These are phyloP conservation scores for Colletotrichum sp. DNA, from an alignment of 2,329 filamentous ascomycete genomes.

Conservation along the genomic window DNA sequence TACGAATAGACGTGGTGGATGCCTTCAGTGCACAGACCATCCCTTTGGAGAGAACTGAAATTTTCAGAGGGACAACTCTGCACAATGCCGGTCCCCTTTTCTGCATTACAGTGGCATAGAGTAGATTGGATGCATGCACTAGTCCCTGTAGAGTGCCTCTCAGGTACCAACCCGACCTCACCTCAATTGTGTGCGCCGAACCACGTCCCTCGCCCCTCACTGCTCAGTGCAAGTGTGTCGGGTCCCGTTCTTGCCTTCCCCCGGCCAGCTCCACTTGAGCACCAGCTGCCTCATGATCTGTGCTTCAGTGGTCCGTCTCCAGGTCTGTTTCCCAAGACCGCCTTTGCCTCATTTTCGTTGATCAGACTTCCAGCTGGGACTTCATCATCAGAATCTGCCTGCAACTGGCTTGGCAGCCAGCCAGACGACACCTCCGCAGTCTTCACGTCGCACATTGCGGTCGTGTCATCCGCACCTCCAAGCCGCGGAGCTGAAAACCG, in stretches of 20 bases:
- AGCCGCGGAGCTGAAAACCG: neutral
- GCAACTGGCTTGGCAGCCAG: neutral
- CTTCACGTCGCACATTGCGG: neutral
- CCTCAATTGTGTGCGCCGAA: neutral
- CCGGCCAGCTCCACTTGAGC: neutral
- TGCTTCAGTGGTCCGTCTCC: neutral
- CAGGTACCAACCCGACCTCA: neutral
- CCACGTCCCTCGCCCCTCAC: neutral
- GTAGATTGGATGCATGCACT: slow-evolving; percentile 4
- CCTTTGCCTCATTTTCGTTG: neutral
- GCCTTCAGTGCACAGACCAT: neutral
- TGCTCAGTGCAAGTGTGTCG: neutral
- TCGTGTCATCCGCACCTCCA: neutral
- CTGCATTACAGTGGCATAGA: slow-evolving; percentile 3
- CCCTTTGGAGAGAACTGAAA: neutral
- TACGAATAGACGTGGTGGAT: neutral
- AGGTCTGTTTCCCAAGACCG: neutral
- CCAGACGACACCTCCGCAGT: neutral
- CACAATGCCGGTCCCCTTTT: neutral
- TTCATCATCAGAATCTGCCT: neutral
- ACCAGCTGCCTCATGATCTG: neutral
- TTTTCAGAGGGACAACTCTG: neutral
- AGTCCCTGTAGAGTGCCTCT: neutral
- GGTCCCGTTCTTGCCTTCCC: neutral
- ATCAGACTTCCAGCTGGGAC: neutral